These are phyloP conservation scores for Leishmania amazonensis DNA, from an alignment of 208 protist species.

Conservation along the genomic window DNA sequence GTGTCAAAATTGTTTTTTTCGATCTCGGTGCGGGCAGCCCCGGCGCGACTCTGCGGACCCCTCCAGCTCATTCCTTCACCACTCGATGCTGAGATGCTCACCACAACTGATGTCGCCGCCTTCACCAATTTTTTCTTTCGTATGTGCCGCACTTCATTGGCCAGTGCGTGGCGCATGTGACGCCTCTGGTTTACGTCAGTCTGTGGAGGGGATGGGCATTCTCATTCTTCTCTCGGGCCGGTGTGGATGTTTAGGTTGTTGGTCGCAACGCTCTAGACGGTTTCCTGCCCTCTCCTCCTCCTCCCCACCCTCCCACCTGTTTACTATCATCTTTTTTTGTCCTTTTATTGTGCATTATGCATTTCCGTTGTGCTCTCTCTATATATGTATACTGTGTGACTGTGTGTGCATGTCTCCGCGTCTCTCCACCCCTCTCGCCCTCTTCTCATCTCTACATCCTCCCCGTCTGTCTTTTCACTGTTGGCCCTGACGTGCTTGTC, in stretches of 20 bases:
- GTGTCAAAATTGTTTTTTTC: too few species aligned
- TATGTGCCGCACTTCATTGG: slow-evolving; percentile 2
- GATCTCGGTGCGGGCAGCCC: background rate
- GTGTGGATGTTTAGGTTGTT: slow-evolving; percentile 4
- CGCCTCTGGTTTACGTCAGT: background rate
- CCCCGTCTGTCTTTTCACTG: background rate
- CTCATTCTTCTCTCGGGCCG: background rate
- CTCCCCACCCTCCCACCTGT: background rate
- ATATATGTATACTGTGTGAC: background rate
- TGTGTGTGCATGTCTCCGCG: background rate
- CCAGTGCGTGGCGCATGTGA: background rate
- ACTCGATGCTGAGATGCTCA: background rate
- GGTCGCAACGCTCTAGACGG: background rate
- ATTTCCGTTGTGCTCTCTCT: background rate
- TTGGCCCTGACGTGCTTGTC: too few species aligned
- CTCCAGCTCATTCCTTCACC: background rate
- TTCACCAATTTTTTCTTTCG: background rate
- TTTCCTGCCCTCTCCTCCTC: background rate
- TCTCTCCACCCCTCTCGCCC: background rate
- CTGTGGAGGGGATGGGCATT: slow-evolving; percentile 5
- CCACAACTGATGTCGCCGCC: slow-evolving; percentile 5
- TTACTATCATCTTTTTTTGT: background rate
- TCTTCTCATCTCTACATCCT: background rate
- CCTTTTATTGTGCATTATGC: background rate
- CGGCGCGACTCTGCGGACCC: background rate